Base-by-base conservation (phyloP, 2,329 filamentous ascomycete species). In the Bipolaris sorokiniana region DNA sequence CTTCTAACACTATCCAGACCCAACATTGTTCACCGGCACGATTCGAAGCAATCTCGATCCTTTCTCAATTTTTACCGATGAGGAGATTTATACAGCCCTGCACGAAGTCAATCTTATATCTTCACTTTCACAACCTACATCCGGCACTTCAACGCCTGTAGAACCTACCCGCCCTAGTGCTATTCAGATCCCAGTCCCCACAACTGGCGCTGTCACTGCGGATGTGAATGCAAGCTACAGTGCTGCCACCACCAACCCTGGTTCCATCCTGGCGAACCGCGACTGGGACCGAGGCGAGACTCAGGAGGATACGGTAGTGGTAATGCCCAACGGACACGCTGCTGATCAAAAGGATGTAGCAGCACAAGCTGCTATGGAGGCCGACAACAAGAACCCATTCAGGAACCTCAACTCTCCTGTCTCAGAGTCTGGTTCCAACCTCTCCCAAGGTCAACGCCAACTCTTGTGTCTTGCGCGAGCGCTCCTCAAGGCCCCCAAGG, bases 401-500 rank as follows among this genome's bases (percentile, higher is more conserved):
- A 83, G 90, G 42, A 93, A 97, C 72, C 86, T 99, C 33, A 86
- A 87, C 28, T 95, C 91, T 0, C 80, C 89, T 0, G 90, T 99
- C 37, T 87, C 90, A 1, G 95, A 98, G 74, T 97, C 93, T 0
- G 95, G 95, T 46, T 90, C 89, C 61, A 99, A 99, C 71, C 84
- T 99, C 10, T 98, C 94, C 0, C 95, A 99, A 77, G 95, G 95
- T 45, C 95, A 99, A 76, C 88, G 95, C 7, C 95, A 99, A 77
- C 88, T 99, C 9, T 82, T 99, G 54, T 99, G 95, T 73, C 86
- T 99, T 9, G 95, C 94, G 0, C 89, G 95, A 53, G 95, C 95
- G 0, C 86, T 99, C 65, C 88, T 99, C 62, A 97, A 96, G 78
- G 86, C 87, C 33, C 93, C 95, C 0, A 93, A 90, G 63, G 92